Percentiles rank a stretch among this genome's conserved stretches.
Evolutionary conservation across 2,329 filamentous ascomycete genomes (phyloP).

Genomic region (Podosphaera xanthii): DNA sequence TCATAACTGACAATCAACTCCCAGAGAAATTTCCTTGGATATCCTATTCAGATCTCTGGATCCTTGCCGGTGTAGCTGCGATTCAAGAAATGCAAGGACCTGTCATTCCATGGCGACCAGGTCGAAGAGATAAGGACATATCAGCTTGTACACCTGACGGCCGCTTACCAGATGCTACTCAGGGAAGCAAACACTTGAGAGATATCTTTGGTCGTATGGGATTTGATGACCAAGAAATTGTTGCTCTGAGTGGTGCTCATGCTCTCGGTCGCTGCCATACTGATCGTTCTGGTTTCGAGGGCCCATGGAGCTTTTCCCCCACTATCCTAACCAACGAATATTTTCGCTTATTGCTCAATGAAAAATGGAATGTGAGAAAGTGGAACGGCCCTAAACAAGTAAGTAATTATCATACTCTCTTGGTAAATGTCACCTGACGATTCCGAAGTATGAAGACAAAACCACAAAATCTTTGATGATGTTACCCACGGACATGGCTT

Average conservation of each 20-base stretch:
- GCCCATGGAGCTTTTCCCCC: slow-evolving; percentile 81
- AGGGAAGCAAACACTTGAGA: slow-evolving; percentile 64
- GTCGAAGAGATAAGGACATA: slow-evolving; percentile 58
- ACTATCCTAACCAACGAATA: slow-evolving; percentile 89
- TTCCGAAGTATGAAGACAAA: slow-evolving; percentile 56
- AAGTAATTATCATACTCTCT: slow-evolving; percentile 7
- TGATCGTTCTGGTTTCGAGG: slow-evolving; percentile 68
- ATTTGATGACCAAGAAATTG: slow-evolving; percentile 92
- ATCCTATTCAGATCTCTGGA: slow-evolving; percentile 91
- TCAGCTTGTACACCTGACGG: slow-evolving; percentile 82
- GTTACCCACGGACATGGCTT: slow-evolving; percentile 75
- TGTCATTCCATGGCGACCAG: slow-evolving; percentile 67
- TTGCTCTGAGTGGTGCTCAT: slow-evolving; percentile 69
- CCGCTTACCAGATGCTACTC: slow-evolving; percentile 59
- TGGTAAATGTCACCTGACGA: slow-evolving; percentile 3
- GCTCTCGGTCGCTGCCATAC: slow-evolving; percentile 74
- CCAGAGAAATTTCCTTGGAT: slow-evolving; percentile 78
- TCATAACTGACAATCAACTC: slow-evolving; percentile 5
- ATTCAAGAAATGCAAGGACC: slow-evolving; percentile 94
- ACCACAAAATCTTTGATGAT: slow-evolving; percentile 83
- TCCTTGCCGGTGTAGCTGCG: slow-evolving; percentile 60
- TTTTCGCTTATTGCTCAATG: slow-evolving; percentile 64
- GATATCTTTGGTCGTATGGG: slow-evolving; percentile 93
- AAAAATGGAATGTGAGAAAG: slow-evolving; percentile 84
- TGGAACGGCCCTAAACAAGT: slow-evolving; percentile 71